Evolutionary conservation across 441 rosid species (phyloP), one percentile per base, ranked within the genome.

Genomic region (Gossypium laxum): DNA sequence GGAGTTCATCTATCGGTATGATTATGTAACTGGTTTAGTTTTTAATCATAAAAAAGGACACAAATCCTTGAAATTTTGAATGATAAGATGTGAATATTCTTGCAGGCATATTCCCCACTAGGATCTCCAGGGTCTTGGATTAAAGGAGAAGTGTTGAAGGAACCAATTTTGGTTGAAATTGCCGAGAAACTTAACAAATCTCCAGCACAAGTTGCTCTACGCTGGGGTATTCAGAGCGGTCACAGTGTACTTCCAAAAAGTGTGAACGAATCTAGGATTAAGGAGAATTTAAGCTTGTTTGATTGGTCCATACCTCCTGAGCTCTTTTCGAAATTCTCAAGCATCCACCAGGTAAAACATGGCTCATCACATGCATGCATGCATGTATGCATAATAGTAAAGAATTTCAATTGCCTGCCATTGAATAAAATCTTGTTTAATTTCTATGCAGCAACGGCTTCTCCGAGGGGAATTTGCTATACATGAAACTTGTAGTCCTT

Each of bases 221-320:
- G 84, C 0, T 79, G 91, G 91, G 89, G 87, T 2, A 70, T 83
- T 50, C 87, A 87, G 76, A 72, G 75, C 1, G 83, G 83, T 64
- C 87, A 87, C 75, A 83, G 83, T 19, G 76, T 83, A 32, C 86
- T 85, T 66, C 87, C 88, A 0, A 87, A 85, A 76, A 83, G 85
- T 57, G 87, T 81, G 30, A 81, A 78, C 0, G 82, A 77, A 32
- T 76, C 76, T 8, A 77, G 91, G 76, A 83, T 81, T 45, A 76
- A 76, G 58, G 82, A 83, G 64, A 86, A 86, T 54, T 50, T 82
- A 1, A 77, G 78, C 78, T 67, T 87, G 74, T 82, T 82, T 45
- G 80, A 79, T 69, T 83, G 88, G 91, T 78, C 72, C 26, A 85
- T 85, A 3, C 84, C 88, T 24, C 76, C 81, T 3, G 83, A 78